Percentiles rank a stretch among this genome's conserved stretches.
phyloP scores from a whole-genome alignment of 768 basidiomycete species.

The Xerocomus spinulosus region DNA sequence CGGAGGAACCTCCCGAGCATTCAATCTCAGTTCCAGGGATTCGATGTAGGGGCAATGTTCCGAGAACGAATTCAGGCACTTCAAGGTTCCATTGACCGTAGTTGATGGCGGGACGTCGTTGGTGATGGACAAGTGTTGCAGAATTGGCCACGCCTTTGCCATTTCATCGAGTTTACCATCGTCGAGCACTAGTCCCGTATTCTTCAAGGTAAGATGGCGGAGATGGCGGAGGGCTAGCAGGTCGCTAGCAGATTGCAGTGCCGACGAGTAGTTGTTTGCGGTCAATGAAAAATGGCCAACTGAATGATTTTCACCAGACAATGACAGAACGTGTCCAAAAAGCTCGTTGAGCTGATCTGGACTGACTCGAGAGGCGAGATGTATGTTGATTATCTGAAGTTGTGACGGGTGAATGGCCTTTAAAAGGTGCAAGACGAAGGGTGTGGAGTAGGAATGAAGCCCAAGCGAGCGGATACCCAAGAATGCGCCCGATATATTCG shows the following conservation, averaged over 20 bases:
- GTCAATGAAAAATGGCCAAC: background rate
- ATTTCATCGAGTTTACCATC: background rate
- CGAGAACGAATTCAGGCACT: conserved; percentile 1
- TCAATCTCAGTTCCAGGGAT: conserved; percentile 13
- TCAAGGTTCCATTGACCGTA: background rate
- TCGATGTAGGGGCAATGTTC: conserved; percentile 17
- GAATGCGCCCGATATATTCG: background rate
- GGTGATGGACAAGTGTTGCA: conserved; percentile 15
- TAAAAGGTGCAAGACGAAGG: background rate
- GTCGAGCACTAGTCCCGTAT: background rate
- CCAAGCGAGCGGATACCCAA: background rate
- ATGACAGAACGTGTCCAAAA: background rate
- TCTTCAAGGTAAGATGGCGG: background rate
- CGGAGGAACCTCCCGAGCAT: conserved; percentile 16
- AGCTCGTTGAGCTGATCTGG: background rate
- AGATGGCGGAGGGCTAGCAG: background rate
- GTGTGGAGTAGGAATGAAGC: background rate
- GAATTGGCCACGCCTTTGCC: conserved; percentile 10
- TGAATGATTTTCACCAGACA: background rate
- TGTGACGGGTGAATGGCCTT: background rate
- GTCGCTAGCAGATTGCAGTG: background rate
- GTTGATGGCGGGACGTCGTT: conserved; percentile 7
- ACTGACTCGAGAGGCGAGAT: background rate
- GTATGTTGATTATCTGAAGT: background rate
- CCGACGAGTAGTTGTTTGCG: background rate